Evolutionary conservation across 2,329 filamentous ascomycete species (phyloP), one percentile per base, ranked within the genome.

Genomic region (Aspergillus pseudoglaucus): DNA sequence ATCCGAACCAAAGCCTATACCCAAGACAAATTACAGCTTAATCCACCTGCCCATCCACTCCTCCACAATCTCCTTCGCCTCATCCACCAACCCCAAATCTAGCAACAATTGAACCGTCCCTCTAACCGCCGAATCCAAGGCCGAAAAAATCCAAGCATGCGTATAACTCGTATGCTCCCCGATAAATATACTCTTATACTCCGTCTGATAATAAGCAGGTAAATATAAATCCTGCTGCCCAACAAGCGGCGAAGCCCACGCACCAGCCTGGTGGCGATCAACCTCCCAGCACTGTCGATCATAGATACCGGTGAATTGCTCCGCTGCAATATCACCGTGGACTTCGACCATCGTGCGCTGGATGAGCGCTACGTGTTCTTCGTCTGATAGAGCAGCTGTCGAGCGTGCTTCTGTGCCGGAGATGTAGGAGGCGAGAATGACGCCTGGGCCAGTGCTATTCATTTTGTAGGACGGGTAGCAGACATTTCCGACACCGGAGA

Each of bases 31-130:
- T 12, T 42, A 59, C 25, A 59, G 37, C 32, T 54, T 56, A 22
- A 84, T 82, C 82, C 82, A 86, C 48, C 83, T 72, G 1, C 79
- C 82, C 82, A 86, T 85, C 83, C 83, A 87, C 51, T 79, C 79
- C 27, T 81, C 70, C 1, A 80, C 78, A 15, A 83, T 71, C 30
- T 73, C 65, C 68, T 87, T 87, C 0, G 83, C 84, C 66, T 87
- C 84, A 60, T 87, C 84, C 0, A 87, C 82, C 40, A 87, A 62
- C 0, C 84, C 84, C 59, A 86, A 67, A 58, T 81, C 78, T 54
- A 63, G 68, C 62, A 87, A 65, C 51, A 87, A 55, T 65, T 88
- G 82, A 4, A 81, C 75, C 0, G 81, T 80, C 0, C 84, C 82
- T 1, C 84, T 72, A 1, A 87, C 79, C 0, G 81, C 83, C 9